phyloP scores from a whole-genome alignment of 768 basidiomycete genomes.

The Multifurca ochricompacta region DNA sequence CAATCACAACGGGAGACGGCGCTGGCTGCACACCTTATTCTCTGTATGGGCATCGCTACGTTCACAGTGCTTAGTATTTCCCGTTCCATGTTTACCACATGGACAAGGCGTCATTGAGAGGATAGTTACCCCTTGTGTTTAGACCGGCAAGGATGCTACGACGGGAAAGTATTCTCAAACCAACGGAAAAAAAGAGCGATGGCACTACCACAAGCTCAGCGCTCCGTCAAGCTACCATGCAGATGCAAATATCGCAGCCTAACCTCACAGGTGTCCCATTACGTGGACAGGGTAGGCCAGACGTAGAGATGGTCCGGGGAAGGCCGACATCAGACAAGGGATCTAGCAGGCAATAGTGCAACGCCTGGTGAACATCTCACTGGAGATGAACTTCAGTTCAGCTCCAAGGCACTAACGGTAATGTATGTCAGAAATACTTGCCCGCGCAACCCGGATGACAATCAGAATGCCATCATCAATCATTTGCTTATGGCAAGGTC shows the following conservation, averaged over 20 bases:
- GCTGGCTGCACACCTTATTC: slow-evolving; percentile 4
- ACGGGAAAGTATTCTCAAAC: not conserved
- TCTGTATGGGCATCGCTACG: slow-evolving; percentile 1
- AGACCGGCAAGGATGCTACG: not conserved
- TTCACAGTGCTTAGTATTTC: not conserved
- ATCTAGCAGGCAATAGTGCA: slow-evolving; percentile 5
- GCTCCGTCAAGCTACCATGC: slow-evolving; percentile 2
- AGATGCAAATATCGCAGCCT: slow-evolving; percentile 6
- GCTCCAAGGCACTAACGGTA: not conserved
- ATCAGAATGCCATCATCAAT: not conserved
- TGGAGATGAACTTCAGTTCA: slow-evolving; percentile 7
- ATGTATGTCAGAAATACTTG: not conserved
- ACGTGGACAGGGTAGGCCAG: slow-evolving; percentile 2
- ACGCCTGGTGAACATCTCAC: slow-evolving; percentile 2
- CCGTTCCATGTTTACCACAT: slow-evolving; percentile 5
- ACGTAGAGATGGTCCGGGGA: not conserved
- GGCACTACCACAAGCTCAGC: not conserved
- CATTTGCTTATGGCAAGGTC: slow-evolving; percentile 41
- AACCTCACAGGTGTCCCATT: slow-evolving; percentile 10
- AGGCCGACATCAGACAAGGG: slow-evolving; percentile 1
- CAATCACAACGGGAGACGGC: slow-evolving; percentile 9
- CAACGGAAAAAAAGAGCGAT: not conserved
- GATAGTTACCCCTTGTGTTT: not conserved
- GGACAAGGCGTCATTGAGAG: not conserved
- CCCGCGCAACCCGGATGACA: not conserved